These are phyloP conservation scores for Saitozyma podzolica DNA, from an alignment of 768 basidiomycete species.

Conservation along the genomic window DNA sequence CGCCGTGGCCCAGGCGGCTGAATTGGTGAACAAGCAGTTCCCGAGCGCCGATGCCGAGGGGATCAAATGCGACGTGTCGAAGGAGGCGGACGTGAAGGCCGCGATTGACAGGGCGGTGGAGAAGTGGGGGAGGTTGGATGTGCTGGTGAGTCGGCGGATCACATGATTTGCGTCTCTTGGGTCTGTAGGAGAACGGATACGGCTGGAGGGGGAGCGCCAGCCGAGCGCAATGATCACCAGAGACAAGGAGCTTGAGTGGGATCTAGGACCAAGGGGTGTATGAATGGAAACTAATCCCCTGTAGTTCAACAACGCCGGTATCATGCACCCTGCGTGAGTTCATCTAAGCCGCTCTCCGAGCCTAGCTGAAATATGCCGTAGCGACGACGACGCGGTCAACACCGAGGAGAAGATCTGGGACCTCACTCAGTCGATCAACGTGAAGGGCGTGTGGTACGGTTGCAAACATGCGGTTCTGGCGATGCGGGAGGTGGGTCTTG, in stretches of 20 bases:
- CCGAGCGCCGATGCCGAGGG: constrained; percentile 61
- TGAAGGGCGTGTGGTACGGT: constrained; percentile 99
- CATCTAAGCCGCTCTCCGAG: neutral
- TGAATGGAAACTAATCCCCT: neutral
- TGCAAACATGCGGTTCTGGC: constrained; percentile 96
- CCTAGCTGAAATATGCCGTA: neutral
- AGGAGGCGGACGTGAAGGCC: constrained; percentile 80
- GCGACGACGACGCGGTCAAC: constrained; percentile 90
- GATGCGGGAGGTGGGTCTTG: constrained; percentile 67
- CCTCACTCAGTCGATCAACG: constrained; percentile 71
- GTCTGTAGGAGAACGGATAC: neutral
- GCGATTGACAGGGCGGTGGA: constrained; percentile 76
- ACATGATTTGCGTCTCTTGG: neutral
- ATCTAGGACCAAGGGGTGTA: neutral
- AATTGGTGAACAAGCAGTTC: constrained; percentile 64
- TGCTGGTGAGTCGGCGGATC: constrained; percentile 69
- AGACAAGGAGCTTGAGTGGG: no score
- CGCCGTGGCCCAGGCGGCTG: constrained; percentile 68
- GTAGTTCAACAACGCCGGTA: constrained; percentile 96
- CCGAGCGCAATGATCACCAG: no score
- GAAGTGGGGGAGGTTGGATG: constrained; percentile 88
- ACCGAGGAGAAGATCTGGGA: constrained; percentile 95
- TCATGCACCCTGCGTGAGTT: constrained; percentile 78
- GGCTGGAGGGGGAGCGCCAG: neutral
- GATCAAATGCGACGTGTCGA: constrained; percentile 79